phyloP scores from a whole-genome alignment of 768 basidiomycete genomes.

The Amylocystis lapponica region DNA sequence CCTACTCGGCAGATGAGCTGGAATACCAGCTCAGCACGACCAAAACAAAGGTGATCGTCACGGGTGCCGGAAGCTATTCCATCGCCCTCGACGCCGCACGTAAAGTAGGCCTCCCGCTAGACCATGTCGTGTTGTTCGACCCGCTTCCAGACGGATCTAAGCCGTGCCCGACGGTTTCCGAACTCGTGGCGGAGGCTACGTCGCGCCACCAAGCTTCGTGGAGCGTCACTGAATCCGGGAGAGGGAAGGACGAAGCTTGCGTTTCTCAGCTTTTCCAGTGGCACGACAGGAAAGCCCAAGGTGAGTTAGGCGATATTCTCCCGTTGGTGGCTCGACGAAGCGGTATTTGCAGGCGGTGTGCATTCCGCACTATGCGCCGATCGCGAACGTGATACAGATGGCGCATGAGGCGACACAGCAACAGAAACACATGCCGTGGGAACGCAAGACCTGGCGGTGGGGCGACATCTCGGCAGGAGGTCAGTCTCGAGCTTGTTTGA shows the following conservation, averaged over 20 bases:
- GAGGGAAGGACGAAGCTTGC: slow-evolving; percentile 66
- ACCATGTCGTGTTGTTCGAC: slow-evolving; percentile 17
- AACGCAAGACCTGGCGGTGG: background rate
- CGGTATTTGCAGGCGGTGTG: slow-evolving; percentile 30
- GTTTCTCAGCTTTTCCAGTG: slow-evolving; percentile 65
- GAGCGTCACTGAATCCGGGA: slow-evolving; percentile 42
- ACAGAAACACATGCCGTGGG: background rate
- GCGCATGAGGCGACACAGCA: slow-evolving; percentile 36
- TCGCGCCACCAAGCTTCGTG: slow-evolving; percentile 30
- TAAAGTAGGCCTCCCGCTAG: slow-evolving; percentile 9
- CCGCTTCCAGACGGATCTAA: background rate
- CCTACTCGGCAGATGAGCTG: slow-evolving; percentile 23
- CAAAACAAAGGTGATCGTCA: slow-evolving; percentile 16
- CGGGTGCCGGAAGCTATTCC: slow-evolving; percentile 15
- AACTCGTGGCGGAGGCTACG: slow-evolving; percentile 45
- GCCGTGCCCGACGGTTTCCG: slow-evolving; percentile 34
- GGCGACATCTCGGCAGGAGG: background rate
- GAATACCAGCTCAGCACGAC: slow-evolving; percentile 20
- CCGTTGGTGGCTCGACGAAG: too few relatives aligned
- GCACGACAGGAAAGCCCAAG: slow-evolving; percentile 72
- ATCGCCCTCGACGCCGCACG: slow-evolving; percentile 16
- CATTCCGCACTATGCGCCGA: slow-evolving; percentile 31
- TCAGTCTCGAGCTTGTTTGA: background rate
- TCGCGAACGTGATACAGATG: slow-evolving; percentile 29
- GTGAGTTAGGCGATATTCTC: slow-evolving; percentile 43